phyloP scores from a whole-genome alignment of 352 stramenopile genomes.

The Phytophthora nicotianae region DNA sequence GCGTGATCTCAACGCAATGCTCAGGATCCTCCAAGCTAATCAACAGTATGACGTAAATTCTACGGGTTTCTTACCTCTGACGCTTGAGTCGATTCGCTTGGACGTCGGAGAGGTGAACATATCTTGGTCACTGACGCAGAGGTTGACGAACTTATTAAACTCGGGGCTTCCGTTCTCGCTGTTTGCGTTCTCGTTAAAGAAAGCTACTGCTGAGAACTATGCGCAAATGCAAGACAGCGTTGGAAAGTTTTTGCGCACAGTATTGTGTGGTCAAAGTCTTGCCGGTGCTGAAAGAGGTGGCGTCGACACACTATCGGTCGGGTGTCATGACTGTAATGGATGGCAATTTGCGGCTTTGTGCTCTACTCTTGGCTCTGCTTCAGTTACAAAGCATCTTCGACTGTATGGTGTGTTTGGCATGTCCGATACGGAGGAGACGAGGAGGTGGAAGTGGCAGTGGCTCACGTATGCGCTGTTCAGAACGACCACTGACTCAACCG shows the following conservation, averaged over 20 bases:
- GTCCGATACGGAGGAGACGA: constrained; percentile 23
- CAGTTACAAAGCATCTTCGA: constrained; percentile 17
- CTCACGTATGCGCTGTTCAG: constrained; percentile 41
- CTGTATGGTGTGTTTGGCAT: constrained; percentile 28
- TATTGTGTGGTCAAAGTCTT: constrained; percentile 17
- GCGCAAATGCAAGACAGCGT: constrained; percentile 14
- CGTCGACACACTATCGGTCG: constrained; percentile 26
- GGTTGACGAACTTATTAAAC: constrained; percentile 21
- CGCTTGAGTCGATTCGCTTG: constrained; percentile 28
- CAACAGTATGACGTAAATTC: background rate
- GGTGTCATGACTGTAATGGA: constrained; percentile 30
- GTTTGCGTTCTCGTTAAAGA: constrained; percentile 34
- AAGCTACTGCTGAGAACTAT: constrained; percentile 9
- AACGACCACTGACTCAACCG: constrained; percentile 12
- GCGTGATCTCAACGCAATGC: constrained; percentile 16
- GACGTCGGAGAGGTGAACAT: constrained; percentile 26
- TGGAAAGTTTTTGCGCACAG: constrained; percentile 19
- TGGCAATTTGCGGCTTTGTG: constrained; percentile 36
- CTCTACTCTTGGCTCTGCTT: constrained; percentile 23
- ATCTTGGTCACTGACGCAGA: constrained; percentile 28
- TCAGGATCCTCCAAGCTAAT: constrained; percentile 6
- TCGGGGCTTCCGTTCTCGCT: constrained; percentile 19
- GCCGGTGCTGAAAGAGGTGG: constrained; percentile 1
- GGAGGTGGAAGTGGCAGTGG: constrained; percentile 42
- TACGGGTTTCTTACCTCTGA: constrained; percentile 19